These are phyloP conservation scores for Linum lewisii DNA, from an alignment of 345 rosid species.

Conservation along the genomic window DNA sequence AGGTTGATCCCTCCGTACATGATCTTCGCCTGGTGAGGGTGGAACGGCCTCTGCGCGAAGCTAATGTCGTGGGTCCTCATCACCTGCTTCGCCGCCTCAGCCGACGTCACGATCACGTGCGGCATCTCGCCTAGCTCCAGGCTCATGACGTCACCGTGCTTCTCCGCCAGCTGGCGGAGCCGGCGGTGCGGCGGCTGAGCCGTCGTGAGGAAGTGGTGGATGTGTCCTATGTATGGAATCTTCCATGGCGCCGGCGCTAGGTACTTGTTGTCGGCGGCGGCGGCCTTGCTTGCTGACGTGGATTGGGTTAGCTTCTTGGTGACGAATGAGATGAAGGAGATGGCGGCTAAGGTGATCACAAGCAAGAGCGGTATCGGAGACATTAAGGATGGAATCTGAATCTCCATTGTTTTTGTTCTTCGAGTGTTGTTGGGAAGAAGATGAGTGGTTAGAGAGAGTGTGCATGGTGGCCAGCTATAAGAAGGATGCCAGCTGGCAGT, in stretches of 20 bases:
- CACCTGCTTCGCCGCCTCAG: conserved; percentile 10
- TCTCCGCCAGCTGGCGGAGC: conserved; percentile 4
- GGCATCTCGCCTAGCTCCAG: conserved; percentile 13
- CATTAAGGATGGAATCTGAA: too few species aligned
- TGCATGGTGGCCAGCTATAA: too few species aligned
- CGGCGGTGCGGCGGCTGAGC: conserved; percentile 5
- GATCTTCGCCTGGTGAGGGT: neutral
- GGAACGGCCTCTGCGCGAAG: conserved; percentile 5
- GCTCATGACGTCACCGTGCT: conserved; percentile 9
- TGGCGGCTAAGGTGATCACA: neutral
- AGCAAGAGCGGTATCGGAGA: too few species aligned
- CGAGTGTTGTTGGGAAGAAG: too few species aligned
- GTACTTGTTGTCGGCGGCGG: too few species aligned
- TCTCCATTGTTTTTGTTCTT: too few species aligned
- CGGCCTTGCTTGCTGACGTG: too few species aligned
- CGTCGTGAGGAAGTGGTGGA: conserved; percentile 8
- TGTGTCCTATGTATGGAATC: conserved; percentile 9
- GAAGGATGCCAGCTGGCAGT: too few species aligned
- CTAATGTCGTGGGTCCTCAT: conserved; percentile 14
- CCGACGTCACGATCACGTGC: conserved; percentile 6
- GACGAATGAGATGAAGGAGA: neutral
- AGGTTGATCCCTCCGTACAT: conserved; percentile 1
- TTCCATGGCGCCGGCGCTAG: conserved; percentile 9
- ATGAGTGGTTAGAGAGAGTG: too few species aligned
- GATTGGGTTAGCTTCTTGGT: too few species aligned